Percentiles rank a stretch among this genome's conserved stretches.
phyloP scores from a whole-genome alignment of 495 filamentous ascomycete genomes.

The Bombardia bombarda region DNA sequence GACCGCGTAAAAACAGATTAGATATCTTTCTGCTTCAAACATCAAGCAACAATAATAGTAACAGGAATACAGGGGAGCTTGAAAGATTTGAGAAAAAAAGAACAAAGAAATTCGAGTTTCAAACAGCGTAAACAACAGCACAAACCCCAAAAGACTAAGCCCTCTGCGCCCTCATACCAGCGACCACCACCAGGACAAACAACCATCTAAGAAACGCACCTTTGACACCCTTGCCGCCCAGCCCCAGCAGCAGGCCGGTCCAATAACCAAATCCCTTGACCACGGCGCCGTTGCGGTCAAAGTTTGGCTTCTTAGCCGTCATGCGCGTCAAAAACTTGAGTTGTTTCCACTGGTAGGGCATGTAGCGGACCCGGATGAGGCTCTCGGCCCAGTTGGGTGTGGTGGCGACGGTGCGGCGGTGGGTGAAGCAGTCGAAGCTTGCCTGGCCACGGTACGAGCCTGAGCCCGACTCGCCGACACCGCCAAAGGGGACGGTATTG shows the following conservation, averaged over 20 bases:
- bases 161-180: neutral
- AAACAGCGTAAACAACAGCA: neutral
- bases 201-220: slow-evolving; percentile 43
- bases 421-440: slow-evolving; percentile 78
- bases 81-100: too few species aligned
- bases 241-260: slow-evolving; percentile 32
- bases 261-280: slow-evolving; percentile 42
- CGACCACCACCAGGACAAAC: slow-evolving; percentile 20
- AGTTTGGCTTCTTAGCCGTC: slow-evolving; percentile 59
- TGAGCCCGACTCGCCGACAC: slow-evolving; percentile 77
- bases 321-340: slow-evolving; percentile 49
- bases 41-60: too few species aligned
- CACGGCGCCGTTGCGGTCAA: slow-evolving; percentile 68
- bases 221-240: slow-evolving; percentile 38
- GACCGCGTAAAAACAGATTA: too few species aligned
- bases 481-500: slow-evolving; percentile 76
- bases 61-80: too few species aligned
- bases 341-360: slow-evolving; percentile 55
- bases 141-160: neutral
- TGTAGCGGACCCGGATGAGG: slow-evolving; percentile 69
- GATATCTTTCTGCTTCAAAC: too few species aligned
- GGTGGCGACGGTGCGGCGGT: slow-evolving; percentile 65
- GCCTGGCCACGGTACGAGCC: slow-evolving; percentile 79
- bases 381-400: slow-evolving; percentile 78
- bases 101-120: too few species aligned